Evolutionary conservation across 257 asterid species (phyloP).

Genomic region (Verbena officinalis): DNA sequence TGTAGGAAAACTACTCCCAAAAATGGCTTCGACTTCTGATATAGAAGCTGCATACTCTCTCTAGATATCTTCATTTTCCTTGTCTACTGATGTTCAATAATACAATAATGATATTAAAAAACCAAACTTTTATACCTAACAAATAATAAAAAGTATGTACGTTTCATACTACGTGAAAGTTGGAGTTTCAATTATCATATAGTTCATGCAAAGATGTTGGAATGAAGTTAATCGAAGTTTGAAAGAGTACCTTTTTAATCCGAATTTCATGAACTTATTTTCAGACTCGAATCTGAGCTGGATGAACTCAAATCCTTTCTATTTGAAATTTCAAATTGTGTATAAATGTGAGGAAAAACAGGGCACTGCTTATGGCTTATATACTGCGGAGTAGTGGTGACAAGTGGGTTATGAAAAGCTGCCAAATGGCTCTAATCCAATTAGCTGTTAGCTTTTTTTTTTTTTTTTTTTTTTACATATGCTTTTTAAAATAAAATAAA

Average conservation of each 20-base stretch:
- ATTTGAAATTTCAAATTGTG: background rate
- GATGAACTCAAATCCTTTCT: background rate
- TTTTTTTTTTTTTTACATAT: background rate
- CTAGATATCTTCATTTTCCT: slow-evolving; percentile 28
- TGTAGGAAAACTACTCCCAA: slow-evolving; percentile 76
- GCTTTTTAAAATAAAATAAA: background rate
- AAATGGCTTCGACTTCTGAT: slow-evolving; percentile 63
- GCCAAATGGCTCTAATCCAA: background rate
- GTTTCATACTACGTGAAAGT: no score
- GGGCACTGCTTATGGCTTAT: slow-evolving; percentile 7
- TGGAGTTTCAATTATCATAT: no score
- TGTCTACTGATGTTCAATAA: background rate
- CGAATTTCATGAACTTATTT: background rate
- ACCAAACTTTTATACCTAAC: no score
- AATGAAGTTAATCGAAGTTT: background rate
- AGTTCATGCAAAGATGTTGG: background rate
- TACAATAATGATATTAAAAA: no score
- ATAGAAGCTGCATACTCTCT: slow-evolving; percentile 28
- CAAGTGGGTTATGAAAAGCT: slow-evolving; percentile 17
- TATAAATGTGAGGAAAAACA: background rate
- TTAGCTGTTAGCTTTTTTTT: slow-evolving; percentile 6
- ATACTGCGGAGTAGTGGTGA: slow-evolving; percentile 17
- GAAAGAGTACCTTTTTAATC: slow-evolving; percentile 7
- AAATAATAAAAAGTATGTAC: background rate
- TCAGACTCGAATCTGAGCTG: background rate